These are phyloP conservation scores for Globisporangium okanoganense DNA, from an alignment of 352 stramenopile genomes.

Conservation along the genomic window DNA sequence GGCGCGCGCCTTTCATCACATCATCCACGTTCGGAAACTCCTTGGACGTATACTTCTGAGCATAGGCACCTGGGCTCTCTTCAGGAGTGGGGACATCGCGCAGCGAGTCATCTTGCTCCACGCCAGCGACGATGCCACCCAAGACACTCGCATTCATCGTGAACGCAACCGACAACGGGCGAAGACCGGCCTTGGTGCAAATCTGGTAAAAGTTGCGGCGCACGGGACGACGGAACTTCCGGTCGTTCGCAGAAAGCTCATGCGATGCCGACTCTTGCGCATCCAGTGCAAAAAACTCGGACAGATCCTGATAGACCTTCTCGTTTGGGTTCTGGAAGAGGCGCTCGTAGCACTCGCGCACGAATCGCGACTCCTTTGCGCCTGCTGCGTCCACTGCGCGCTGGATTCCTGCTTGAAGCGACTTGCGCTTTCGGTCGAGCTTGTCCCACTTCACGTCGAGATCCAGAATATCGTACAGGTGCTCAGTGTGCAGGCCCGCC, in stretches of 20 bases:
- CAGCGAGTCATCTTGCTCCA: conserved; percentile 65
- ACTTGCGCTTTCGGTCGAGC: conserved; percentile 74
- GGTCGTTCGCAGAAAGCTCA: conserved; percentile 43
- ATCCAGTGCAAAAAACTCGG: conserved; percentile 82
- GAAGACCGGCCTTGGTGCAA: conserved; percentile 79
- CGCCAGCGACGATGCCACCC: conserved; percentile 65
- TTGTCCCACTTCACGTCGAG: conserved; percentile 89
- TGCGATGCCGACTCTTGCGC: conserved; percentile 48
- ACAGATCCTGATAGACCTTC: conserved; percentile 83
- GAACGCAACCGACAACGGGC: conserved; percentile 65
- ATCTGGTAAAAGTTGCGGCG: conserved; percentile 89
- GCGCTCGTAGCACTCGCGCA: conserved; percentile 81
- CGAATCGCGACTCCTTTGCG: conserved; percentile 73
- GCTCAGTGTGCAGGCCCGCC: conserved; percentile 70
- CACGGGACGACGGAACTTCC: conserved; percentile 71
- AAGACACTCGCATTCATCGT: conserved; percentile 85
- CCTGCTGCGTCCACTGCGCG: conserved; percentile 58
- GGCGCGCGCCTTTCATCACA: conserved; percentile 85
- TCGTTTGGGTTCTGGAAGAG: conserved; percentile 70
- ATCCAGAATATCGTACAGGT: conserved; percentile 86
- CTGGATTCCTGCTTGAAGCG: conserved; percentile 70
- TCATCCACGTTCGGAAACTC: conserved; percentile 84
- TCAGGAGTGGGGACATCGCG: conserved; percentile 72
- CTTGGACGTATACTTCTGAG: conserved; percentile 76
- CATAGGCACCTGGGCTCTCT: conserved; percentile 62